Conservation (phyloP, 352 stramenopile genomes). For the Phytopythium boreale region DNA sequence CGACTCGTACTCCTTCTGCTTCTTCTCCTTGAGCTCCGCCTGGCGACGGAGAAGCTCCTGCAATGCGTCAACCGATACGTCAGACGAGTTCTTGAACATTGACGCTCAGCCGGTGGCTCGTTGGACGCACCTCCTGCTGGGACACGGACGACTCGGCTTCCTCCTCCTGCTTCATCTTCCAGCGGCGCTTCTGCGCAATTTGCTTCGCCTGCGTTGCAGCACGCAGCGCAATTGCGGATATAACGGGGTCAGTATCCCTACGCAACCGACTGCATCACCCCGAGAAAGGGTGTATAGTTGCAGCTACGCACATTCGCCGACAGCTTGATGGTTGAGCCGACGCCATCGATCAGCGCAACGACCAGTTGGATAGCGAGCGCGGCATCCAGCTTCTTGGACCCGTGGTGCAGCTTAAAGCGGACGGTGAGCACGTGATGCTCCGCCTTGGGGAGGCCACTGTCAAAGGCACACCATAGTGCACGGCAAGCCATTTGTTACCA, state of each 20-base stretch:
- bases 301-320: slow-evolving; percentile 50
- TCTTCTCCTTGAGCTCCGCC: slow-evolving; percentile 68
- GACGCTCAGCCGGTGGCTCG: background rate
- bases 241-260: too few relatives aligned
- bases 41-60: slow-evolving; percentile 49
- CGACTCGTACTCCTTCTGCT: slow-evolving; percentile 72
- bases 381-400: slow-evolving; percentile 61
- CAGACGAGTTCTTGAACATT: background rate
- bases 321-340: slow-evolving; percentile 74
- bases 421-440: slow-evolving; percentile 60
- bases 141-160: slow-evolving; percentile 16
- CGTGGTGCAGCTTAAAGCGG: slow-evolving; percentile 57
- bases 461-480: slow-evolving; percentile 2
- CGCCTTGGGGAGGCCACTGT: slow-evolving; percentile 61
- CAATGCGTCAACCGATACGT: slow-evolving; percentile 1
- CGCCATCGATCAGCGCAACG: slow-evolving; percentile 53
- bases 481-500: background rate
- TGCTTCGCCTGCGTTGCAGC: slow-evolving; percentile 49
- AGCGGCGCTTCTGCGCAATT: slow-evolving; percentile 67
- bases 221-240: background rate
- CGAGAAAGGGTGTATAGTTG: background rate
- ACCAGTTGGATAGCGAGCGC: slow-evolving; percentile 43
- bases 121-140: slow-evolving; percentile 26
- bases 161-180: slow-evolving; percentile 58
- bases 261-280: too few relatives aligned